Percentiles rank a stretch among this genome's conserved stretches.
Evolutionary conservation across 305 asterid species (phyloP).

Genomic region (Lippia alba): DNA sequence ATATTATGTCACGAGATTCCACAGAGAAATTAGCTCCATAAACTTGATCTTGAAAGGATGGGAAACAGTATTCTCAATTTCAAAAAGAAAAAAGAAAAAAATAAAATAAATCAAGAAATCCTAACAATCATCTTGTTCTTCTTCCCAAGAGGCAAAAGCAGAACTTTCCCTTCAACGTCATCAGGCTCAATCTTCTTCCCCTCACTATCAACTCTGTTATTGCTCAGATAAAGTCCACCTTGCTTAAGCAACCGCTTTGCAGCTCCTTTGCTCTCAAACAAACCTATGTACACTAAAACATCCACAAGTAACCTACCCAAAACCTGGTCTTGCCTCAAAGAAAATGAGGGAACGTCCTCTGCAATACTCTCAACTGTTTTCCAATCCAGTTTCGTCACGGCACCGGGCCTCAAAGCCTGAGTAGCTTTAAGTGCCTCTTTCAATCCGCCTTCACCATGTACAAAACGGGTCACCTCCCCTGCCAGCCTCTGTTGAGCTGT

Average conservation of each 20-base stretch:
- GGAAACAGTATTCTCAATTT: slow-evolving; percentile 11
- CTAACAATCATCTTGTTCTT: slow-evolving; percentile 91
- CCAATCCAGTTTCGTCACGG: slow-evolving; percentile 68
- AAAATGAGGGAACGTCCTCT: slow-evolving; percentile 74
- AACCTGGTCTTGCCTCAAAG: slow-evolving; percentile 55
- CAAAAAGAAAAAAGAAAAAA: slow-evolving; percentile 6
- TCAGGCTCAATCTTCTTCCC: slow-evolving; percentile 71
- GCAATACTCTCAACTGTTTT: slow-evolving; percentile 76
- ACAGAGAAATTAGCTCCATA: no score
- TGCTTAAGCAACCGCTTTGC: slow-evolving; percentile 87
- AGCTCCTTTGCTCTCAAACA: slow-evolving; percentile 85
- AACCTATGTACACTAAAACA: slow-evolving; percentile 66
- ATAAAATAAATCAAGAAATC: slow-evolving; percentile 46
- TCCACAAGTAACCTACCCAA: slow-evolving; percentile 62
- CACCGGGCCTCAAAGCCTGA: slow-evolving; percentile 85
- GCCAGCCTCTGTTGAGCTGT: slow-evolving; percentile 84
- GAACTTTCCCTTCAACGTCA: slow-evolving; percentile 78
- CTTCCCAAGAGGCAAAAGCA: slow-evolving; percentile 91
- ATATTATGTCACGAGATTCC: no score
- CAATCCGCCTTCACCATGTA: slow-evolving; percentile 84
- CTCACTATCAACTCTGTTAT: slow-evolving; percentile 70
- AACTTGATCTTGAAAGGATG: no score
- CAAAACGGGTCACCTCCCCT: slow-evolving; percentile 89
- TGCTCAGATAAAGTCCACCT: slow-evolving; percentile 91
- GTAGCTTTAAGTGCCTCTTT: slow-evolving; percentile 81